A percentile compares a stretch with the other conserved stretches of the same genome.
Conservation (phyloP, 129 eudicot species). For the Rutidosis leptorrhynchoides region DNA sequence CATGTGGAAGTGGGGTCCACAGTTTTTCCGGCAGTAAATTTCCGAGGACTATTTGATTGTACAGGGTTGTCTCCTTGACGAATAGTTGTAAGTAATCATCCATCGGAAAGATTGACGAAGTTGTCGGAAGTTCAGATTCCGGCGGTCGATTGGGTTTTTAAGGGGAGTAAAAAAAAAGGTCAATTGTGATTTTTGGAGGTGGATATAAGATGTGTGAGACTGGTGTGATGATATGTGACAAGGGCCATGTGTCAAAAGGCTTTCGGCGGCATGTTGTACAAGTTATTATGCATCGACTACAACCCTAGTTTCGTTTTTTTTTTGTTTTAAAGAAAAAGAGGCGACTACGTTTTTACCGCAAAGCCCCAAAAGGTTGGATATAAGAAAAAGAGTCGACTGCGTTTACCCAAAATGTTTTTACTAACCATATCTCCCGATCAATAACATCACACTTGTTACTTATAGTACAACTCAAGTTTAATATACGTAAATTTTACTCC, state of each 20-base stretch:
- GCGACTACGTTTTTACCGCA: not conserved
- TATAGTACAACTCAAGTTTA: too few species aligned
- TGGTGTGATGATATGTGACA: not conserved
- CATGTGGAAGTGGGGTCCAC: slow-evolving; percentile 32
- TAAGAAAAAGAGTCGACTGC: too few species aligned
- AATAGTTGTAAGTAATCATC: slow-evolving; percentile 19
- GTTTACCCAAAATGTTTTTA: too few species aligned
- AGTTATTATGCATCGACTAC: slow-evolving; percentile 17
- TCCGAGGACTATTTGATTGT: slow-evolving; percentile 29
- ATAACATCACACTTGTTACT: too few species aligned
- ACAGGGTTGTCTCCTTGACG: slow-evolving; percentile 20
- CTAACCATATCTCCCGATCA: too few species aligned
- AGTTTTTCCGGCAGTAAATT: slow-evolving; percentile 23
- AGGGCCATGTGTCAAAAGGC: slow-evolving; percentile 2
- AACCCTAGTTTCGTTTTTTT: not conserved
- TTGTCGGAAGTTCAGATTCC: slow-evolving; percentile 3
- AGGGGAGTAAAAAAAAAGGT: not conserved
- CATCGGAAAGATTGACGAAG: not conserved
- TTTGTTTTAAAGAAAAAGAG: not conserved
- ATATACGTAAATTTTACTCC: too few species aligned
- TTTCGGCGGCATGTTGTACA: slow-evolving; percentile 20
- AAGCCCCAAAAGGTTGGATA: too few species aligned
- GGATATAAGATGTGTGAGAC: not conserved
- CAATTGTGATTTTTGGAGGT: not conserved
- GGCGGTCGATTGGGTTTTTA: slow-evolving; percentile 14